Evolutionary conservation across 108 stramenopile species (phyloP), one percentile per base, ranked within the genome.

Genomic region (Mediolabrus comicus): DNA sequence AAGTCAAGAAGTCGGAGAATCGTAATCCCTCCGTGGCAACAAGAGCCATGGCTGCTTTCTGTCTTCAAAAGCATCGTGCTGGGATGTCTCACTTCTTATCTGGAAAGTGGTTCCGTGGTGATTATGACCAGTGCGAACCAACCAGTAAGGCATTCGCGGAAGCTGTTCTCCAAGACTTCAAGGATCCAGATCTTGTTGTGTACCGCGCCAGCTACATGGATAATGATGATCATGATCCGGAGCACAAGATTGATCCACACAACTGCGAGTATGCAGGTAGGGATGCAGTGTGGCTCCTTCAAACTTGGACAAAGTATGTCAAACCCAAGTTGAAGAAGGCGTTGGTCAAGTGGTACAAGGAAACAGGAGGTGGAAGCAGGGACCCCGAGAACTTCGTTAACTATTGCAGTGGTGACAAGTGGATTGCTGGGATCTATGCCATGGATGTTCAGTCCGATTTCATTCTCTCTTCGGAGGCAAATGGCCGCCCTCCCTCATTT

Each of bases 271-370:
- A 12, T 14, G 39, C 11, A 11, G 39, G 39, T 14, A 11, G 39
- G 39, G 11, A 11, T 14, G 39, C 39, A 11, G 39, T 12, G 39
- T 41, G 39, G 39, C 39, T 41, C 14, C 39, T 41, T 11, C 12
- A 41, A 14, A 76, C 75, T 49, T 82, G 75, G 66, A 30, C 12
- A 1, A 36, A 6, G 5, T 68, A 57, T 32, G 4, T 68, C 55
- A 49, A 28, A 19, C 55, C 55, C 3, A 68, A 68, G 67, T 31
- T 32, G 27, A 56, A 58, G 55, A 2, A 7, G 2, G 56, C 56
- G 12, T n/a, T 57, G 9, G 67, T 25, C 30, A 56, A 30, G 30
- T 68, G 67, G 67, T 36, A 68, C 16, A 68, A 58, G 17, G 67
- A 68, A 2, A 68, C 67, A 4, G 67, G 67, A 13, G 55, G 67